Conservation (phyloP, 805 yeast species). For the Candida coquimbonensis region DNA sequence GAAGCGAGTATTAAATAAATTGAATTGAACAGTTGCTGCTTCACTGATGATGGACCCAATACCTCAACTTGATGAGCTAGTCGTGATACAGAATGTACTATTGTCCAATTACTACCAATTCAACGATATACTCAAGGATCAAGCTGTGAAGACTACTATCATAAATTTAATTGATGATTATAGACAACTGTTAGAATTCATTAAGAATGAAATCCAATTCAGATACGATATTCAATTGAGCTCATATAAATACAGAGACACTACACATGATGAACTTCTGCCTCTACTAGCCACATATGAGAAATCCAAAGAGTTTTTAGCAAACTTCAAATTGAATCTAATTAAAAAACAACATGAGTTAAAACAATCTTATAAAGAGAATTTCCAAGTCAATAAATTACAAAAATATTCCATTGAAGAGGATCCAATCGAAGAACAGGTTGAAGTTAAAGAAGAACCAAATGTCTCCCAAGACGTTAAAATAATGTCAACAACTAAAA, state of each 20-base stretch:
- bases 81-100: slow-evolving; percentile 6
- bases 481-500: slow-evolving; percentile 19
- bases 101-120: slow-evolving; percentile 7
- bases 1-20: too few relatives aligned
- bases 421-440: background rate
- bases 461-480: slow-evolving; percentile 15
- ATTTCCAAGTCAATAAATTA: slow-evolving; percentile 6
- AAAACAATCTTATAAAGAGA: slow-evolving; percentile 1
- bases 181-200: slow-evolving; percentile 9
- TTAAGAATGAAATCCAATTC: slow-evolving; percentile 14
- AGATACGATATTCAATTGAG: slow-evolving; percentile 11
- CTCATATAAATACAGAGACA: background rate
- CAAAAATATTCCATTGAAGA: slow-evolving; percentile 4
- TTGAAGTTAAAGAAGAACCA: background rate
- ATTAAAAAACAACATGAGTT: slow-evolving; percentile 14
- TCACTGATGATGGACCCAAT: background rate
- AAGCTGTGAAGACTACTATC: slow-evolving; percentile 10
- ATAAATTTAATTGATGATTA: slow-evolving; percentile 12
- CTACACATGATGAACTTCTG: background rate
- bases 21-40: too few relatives aligned
- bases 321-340: slow-evolving; percentile 11
- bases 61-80: background rate
- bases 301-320: slow-evolving; percentile 13
- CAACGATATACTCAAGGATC: slow-evolving; percentile 9
- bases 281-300: slow-evolving; percentile 1